A percentile compares a stretch with the other conserved stretches of the same genome.
Conservation (phyloP, 2,329 filamentous ascomycete genomes). For the Xylariaceae sp. region DNA sequence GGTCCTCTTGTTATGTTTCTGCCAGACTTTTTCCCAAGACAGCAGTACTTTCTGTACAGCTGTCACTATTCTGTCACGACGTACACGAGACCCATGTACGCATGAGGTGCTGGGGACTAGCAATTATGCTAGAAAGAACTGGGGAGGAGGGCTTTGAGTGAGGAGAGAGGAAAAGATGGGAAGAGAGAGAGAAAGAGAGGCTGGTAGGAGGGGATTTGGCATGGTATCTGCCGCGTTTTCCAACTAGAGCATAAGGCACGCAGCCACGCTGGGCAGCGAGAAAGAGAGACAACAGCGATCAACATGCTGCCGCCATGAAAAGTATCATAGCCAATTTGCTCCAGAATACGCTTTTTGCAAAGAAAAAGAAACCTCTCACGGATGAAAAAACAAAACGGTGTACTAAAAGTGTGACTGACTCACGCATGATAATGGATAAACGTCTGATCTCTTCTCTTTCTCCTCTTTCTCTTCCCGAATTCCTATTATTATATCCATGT, state of each 20-base stretch:
- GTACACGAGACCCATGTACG: slow-evolving; percentile 1
- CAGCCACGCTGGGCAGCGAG: slow-evolving; percentile 1
- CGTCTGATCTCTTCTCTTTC: background rate
- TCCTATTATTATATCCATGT: background rate
- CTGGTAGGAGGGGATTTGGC: background rate
- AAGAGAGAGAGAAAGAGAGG: background rate
- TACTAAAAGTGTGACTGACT: background rate
- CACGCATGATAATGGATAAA: slow-evolving; percentile 12
- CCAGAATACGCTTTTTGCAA: no score
- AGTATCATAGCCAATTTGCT: no score
- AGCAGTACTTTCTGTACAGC: background rate
- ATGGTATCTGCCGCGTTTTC: slow-evolving; percentile 5
- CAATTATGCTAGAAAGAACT: background rate
- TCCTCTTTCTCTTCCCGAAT: background rate
- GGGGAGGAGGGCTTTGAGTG: background rate
- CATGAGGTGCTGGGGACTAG: background rate
- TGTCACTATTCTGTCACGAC: background rate
- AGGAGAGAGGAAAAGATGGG: background rate
- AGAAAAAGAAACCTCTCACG: no score
- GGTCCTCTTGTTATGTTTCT: background rate
- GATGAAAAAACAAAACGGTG: background rate
- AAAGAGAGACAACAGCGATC: background rate
- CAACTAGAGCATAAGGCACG: slow-evolving; percentile 8
- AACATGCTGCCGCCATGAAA: background rate
- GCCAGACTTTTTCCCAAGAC: background rate